phyloP scores from a whole-genome alignment of 2,329 filamentous ascomycete genomes.

The Verticillium dahliae region DNA sequence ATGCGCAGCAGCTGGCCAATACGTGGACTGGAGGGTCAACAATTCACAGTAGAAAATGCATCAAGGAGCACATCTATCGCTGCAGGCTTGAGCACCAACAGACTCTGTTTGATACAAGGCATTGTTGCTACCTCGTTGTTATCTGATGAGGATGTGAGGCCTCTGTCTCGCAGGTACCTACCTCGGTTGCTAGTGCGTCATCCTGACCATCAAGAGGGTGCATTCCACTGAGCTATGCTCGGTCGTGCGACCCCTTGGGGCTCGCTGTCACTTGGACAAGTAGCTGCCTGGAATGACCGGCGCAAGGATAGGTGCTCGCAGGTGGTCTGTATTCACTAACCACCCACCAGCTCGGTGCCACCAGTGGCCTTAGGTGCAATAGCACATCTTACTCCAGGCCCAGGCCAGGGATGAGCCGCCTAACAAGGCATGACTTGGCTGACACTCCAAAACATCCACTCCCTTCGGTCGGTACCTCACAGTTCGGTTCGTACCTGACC shows the following conservation, averaged over 20 bases:
- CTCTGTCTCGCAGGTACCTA: too few relatives aligned
- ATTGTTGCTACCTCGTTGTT: neutral
- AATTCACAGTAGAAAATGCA: neutral
- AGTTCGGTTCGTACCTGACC: neutral
- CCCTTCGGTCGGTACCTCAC: neutral
- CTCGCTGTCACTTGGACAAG: too few relatives aligned
- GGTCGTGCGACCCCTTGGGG: too few relatives aligned
- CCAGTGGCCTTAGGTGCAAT: neutral
- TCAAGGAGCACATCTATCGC: too few relatives aligned
- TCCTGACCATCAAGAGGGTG: too few relatives aligned
- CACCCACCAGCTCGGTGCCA: neutral
- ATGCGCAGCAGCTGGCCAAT: too few relatives aligned
- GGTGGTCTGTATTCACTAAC: too few relatives aligned
- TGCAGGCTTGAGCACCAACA: too few relatives aligned
- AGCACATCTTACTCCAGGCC: neutral
- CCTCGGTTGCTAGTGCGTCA: too few relatives aligned
- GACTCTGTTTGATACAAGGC: neutral
- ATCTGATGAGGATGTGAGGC: too few relatives aligned
- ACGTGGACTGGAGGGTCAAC: neutral
- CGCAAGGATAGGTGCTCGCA: neutral
- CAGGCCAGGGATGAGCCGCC: neutral
- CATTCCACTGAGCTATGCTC: too few relatives aligned
- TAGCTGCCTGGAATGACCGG: too few relatives aligned
- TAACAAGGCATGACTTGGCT: neutral
- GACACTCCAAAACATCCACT: neutral